phyloP scores from a whole-genome alignment of 1,284 basidiomycete genomes.

The Moesziomyces globuligerus region DNA sequence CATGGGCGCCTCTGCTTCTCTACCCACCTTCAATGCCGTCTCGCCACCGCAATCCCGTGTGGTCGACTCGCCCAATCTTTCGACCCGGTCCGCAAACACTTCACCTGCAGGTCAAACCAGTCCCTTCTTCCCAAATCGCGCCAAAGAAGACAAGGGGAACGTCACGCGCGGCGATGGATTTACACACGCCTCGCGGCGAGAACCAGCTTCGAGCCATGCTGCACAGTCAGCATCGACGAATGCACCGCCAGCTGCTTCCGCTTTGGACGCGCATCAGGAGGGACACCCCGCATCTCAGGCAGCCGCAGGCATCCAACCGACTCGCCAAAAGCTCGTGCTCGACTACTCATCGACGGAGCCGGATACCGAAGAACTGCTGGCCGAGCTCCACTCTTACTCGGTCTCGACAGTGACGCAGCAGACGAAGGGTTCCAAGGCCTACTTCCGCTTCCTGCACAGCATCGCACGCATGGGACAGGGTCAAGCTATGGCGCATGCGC shows the following conservation, averaged over 20 bases:
- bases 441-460: constrained; percentile 26
- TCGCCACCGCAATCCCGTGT: constrained; percentile 12
- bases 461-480: constrained; percentile 34
- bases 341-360: constrained; percentile 36
- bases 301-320: constrained; percentile 5
- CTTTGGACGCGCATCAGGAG: not conserved
- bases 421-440: constrained; percentile 30
- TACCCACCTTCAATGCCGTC: constrained; percentile 14
- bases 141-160: not conserved
- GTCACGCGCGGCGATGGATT: not conserved
- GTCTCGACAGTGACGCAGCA: constrained; percentile 20
- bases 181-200: constrained; percentile 1
- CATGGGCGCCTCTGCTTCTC: constrained; percentile 28
- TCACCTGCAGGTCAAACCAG: constrained; percentile 21
- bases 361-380: constrained; percentile 26
- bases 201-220: not conserved
- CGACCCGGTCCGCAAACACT: constrained; percentile 16
- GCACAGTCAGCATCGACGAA: not conserved
- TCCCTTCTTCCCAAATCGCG: constrained; percentile 5
- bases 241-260: not conserved
- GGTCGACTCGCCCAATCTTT: constrained; percentile 10
- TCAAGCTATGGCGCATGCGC: constrained; percentile 44
- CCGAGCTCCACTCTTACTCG: constrained; percentile 9
- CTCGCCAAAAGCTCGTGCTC: constrained; percentile 32
- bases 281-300: constrained; percentile 9